Evolutionary conservation across 2,329 filamentous ascomycete species (phyloP).

Genomic region (Aplosporella prunicola): DNA sequence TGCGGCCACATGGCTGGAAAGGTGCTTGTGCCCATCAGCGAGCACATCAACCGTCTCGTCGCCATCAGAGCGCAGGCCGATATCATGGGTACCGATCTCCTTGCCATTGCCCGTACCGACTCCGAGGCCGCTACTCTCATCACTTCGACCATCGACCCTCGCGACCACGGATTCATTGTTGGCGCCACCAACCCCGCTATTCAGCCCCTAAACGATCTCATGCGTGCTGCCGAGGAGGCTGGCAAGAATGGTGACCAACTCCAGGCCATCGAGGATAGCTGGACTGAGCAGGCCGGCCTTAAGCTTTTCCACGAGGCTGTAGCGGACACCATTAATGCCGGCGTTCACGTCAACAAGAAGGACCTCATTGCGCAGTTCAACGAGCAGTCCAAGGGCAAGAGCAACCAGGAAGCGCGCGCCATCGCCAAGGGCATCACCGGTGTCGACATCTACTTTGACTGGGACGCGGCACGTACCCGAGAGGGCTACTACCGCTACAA

Average conservation of each 20-base stretch:
- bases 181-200: constrained; percentile 79
- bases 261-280: constrained; percentile 85
- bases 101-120: constrained; percentile 89
- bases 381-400: constrained; percentile 66
- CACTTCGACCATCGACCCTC: constrained; percentile 88
- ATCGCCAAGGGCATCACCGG: constrained; percentile 71
- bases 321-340: constrained; percentile 65
- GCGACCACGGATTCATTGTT: constrained; percentile 89
- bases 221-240: constrained; percentile 71
- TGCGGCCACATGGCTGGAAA: constrained; percentile 99
- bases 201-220: constrained; percentile 79
- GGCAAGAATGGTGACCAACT: constrained; percentile 75
- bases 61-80: constrained; percentile 96
- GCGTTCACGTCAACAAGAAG: constrained; percentile 58
- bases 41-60: constrained; percentile 96
- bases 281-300: constrained; percentile 68
- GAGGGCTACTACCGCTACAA: constrained; percentile 93
- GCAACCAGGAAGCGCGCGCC: constrained; percentile 69
- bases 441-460: constrained; percentile 81
- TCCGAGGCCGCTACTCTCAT: constrained; percentile 97
- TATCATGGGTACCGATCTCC: constrained; percentile 90
- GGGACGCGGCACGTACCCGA: constrained; percentile 84
- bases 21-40: constrained; percentile 89
- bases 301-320: constrained; percentile 90
- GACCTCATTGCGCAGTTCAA: constrained; percentile 58